These are phyloP conservation scores for Magnaporthales sp. DNA, from an alignment of 2,329 filamentous ascomycete species.

Conservation along the genomic window DNA sequence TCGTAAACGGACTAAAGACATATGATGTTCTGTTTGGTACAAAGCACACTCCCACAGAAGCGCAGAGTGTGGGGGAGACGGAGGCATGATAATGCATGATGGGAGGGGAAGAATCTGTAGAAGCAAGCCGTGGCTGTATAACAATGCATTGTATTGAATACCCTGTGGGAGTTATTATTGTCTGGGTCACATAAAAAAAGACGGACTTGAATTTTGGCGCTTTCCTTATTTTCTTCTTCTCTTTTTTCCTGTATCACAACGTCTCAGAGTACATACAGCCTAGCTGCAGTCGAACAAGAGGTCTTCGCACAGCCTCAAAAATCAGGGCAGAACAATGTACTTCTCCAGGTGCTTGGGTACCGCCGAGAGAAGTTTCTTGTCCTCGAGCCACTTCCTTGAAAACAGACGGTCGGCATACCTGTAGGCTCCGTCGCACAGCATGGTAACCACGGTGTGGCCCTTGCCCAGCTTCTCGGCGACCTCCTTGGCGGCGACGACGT, in stretches of 20 bases:
- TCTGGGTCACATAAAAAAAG: background rate
- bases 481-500: conserved; percentile 92
- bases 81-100: background rate
- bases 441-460: conserved; percentile 85
- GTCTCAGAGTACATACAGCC: too few relatives aligned
- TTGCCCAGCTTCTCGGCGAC: conserved; percentile 83
- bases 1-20: conserved; percentile 14
- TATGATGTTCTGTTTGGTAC: conserved; percentile 23
- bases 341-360: conserved; percentile 81
- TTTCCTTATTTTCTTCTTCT: background rate
- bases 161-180: conserved; percentile 2
- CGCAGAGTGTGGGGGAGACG: background rate
- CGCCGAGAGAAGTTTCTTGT: conserved; percentile 72
- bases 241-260: background rate
- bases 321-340: conserved; percentile 76
- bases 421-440: conserved; percentile 95
- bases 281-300: too few relatives aligned
- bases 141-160: background rate
- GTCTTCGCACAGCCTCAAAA: too few relatives aligned
- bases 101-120: background rate
- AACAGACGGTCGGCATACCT: conserved; percentile 92
- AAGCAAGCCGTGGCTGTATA: background rate
- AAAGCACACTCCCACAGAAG: background rate
- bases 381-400: conserved; percentile 79
- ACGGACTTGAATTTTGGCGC: background rate